Evolutionary conservation across 2,329 filamentous ascomycete genomes (phyloP).

Genomic region (Dendryphion nanum): DNA sequence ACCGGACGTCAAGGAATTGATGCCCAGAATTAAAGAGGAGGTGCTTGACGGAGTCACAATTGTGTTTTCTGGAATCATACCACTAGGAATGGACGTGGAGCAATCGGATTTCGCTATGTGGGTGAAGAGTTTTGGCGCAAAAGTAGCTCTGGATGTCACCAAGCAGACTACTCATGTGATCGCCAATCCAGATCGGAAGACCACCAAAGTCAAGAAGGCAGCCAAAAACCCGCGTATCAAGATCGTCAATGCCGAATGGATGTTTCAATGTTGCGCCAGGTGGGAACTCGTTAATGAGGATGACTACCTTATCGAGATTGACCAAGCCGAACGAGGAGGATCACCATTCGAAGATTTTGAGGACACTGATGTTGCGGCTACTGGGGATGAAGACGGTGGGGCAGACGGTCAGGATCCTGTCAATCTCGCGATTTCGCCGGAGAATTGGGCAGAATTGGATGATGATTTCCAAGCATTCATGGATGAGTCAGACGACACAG

Average conservation of each 20-base stretch:
- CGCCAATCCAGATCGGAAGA: constrained; percentile 69
- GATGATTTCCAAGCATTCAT: constrained; percentile 77
- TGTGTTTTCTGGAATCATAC: constrained; percentile 88
- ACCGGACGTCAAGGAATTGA: constrained; percentile 82
- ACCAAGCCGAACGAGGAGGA: constrained; percentile 58
- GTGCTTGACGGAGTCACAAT: constrained; percentile 75
- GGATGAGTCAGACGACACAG: constrained; percentile 42
- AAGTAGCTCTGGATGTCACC: constrained; percentile 58
- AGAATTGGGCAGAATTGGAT: constrained; percentile 53
- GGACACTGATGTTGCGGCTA: constrained; percentile 44
- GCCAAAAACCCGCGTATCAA: constrained; percentile 76
- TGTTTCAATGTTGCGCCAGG: constrained; percentile 77
- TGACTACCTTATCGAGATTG: constrained; percentile 74
- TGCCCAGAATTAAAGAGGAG: constrained; percentile 74
- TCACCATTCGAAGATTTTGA: constrained; percentile 41
- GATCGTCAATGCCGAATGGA: constrained; percentile 90
- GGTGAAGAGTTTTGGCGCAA: constrained; percentile 81
- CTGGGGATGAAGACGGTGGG: constrained; percentile 37
- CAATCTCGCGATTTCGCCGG: constrained; percentile 22
- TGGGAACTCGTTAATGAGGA: constrained; percentile 80
- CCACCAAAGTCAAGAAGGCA: constrained; percentile 87
- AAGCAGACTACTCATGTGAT: constrained; percentile 67
- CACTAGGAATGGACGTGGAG: constrained; percentile 74
- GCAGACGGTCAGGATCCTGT: constrained; percentile 22
- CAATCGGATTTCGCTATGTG: constrained; percentile 83